A percentile compares a stretch with the other conserved stretches of the same genome.
phyloP scores from a whole-genome alignment of 257 asterid species.

The Nicotiana paniculata region DNA sequence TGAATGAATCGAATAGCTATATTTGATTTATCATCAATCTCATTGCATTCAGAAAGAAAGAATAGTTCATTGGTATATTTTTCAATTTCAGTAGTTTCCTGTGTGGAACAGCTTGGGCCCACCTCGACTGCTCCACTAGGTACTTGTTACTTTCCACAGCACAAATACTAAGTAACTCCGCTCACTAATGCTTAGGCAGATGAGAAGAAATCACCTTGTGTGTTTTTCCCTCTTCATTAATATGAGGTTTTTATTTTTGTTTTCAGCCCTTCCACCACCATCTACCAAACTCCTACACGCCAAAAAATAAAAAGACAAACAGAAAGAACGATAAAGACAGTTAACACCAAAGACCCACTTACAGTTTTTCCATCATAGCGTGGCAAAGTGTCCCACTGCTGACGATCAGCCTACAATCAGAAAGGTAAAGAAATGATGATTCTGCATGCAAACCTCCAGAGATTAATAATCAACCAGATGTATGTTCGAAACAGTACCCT shows the following conservation, averaged over 20 bases:
- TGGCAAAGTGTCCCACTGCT: conserved; percentile 44
- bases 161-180: neutral
- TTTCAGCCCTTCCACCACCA: neutral
- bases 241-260: neutral
- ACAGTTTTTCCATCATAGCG: conserved; percentile 80
- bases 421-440: neutral
- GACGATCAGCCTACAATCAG: conserved; percentile 41
- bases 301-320: neutral
- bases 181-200: neutral
- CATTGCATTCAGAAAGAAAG: neutral
- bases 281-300: neutral
- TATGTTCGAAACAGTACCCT: conserved; percentile 35
- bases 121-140: neutral
- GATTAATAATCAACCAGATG: neutral
- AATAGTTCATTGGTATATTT: neutral
- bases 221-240: neutral
- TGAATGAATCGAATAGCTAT: neutral
- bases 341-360: conserved; percentile 26
- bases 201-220: neutral
- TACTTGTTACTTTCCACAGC: neutral
- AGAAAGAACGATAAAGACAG: neutral
- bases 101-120: neutral
- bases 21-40: neutral
- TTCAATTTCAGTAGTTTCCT: neutral
- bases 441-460: conserved; percentile 5